Base-by-base conservation (phyloP, 345 rosid species). In the Brassica incana region DNA sequence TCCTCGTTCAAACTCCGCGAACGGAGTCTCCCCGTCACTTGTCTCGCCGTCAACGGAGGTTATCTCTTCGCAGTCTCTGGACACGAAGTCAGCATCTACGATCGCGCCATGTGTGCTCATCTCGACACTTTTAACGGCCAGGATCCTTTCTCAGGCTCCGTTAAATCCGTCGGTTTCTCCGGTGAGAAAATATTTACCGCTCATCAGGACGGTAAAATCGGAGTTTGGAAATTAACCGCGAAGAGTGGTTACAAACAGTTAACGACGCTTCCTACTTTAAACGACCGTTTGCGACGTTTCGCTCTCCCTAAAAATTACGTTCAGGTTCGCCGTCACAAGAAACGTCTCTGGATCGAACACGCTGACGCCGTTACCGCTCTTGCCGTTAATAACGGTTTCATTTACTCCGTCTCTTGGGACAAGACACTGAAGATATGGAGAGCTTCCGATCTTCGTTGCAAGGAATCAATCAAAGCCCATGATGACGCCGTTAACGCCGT, bases 381-480 rank as follows among this genome's bases (percentile, higher is more conserved):
- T 5, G 92, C 94, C 54, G 88, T 84, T 8, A 84, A 78, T 64
- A 73, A 80, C 67, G 90, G 90, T 2, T 67, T 88, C 61, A 83
- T 92, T 62, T 92, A 90, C 83, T 91, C 98, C 0, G 95, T 91
- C 69, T 94, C 97, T 8, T 94, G 97, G 98, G 97, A 94, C 69
- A 90, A 81, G 80, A 84, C 85, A 7, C 77, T 94, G 80, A 94
- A 92, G 85, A 84, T 91, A 12, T 94, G 98, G 98, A 78, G 91
- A 14, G 87, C 85, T 0, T 83, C 91, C 0, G 89, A 87, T 75
- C 84, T 90, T 67, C 90, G 94, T 3, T 94, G 98, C 54, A 69
- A 85, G 35, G 97, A 94, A 79, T 90, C 97, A 1, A 67, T 90
- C 40, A 85, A 75, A 68, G 95, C 97, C 10, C 98, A 94, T 65